Evolutionary conservation across 2,329 filamentous ascomycete genomes (phyloP).

Genomic region (Beauveria australis): DNA sequence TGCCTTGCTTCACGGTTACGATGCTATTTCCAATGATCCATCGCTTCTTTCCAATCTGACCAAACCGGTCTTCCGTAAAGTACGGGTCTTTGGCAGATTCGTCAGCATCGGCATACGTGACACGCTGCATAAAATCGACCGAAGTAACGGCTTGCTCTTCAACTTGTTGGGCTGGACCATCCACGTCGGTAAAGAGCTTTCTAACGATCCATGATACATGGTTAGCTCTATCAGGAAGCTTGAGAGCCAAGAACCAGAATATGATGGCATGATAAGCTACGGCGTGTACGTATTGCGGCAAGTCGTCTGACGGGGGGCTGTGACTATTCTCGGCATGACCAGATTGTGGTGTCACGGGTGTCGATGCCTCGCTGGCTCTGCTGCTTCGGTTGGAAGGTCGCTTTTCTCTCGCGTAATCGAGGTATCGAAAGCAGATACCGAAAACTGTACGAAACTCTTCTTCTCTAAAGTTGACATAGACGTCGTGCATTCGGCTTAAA

Average conservation of each 20-base stretch:
- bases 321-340: conserved; percentile 16
- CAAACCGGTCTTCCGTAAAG: conserved; percentile 58
- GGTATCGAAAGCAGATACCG: conserved; percentile 86
- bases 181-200: conserved; percentile 71
- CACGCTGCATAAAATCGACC: conserved; percentile 88
- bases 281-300: conserved; percentile 89
- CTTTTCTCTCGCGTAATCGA: conserved; percentile 77
- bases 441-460: conserved; percentile 93
- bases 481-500: conserved; percentile 71
- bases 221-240: conserved; percentile 71
- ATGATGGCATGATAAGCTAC: conserved; percentile 92
- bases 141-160: conserved; percentile 93
- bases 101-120: conserved; percentile 76
- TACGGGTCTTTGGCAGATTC: conserved; percentile 60
- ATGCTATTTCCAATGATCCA: conserved; percentile 70
- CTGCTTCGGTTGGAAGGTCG: conserved; percentile 40
- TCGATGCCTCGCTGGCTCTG: conserved; percentile 34
- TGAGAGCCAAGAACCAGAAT: conserved; percentile 92
- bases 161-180: conserved; percentile 59
- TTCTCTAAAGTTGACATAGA: conserved; percentile 82
- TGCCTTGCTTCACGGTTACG: conserved; percentile 65
- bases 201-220: conserved; percentile 88
- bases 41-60: conserved; percentile 56
- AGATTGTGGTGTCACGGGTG: conserved; percentile 17
- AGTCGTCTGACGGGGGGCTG: conserved; percentile 50